Percentiles rank a stretch among this genome's conserved stretches.
Evolutionary conservation across 208 protist species (phyloP).

Genomic region (Giardia muris): DNA sequence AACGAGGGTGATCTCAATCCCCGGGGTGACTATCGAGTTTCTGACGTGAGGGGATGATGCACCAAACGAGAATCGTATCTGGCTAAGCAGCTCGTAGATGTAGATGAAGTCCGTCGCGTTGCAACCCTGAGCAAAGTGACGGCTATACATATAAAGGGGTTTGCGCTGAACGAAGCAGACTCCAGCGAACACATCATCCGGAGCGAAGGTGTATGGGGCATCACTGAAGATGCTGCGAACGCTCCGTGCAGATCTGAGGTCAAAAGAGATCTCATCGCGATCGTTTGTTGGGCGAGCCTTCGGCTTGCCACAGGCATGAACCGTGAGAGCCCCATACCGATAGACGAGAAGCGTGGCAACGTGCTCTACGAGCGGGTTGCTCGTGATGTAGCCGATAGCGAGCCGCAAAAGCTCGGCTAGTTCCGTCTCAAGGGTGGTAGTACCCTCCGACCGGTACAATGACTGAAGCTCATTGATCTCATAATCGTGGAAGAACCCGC

Average conservation of each 20-base stretch:
- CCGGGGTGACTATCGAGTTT: neutral
- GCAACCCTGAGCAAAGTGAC: neutral
- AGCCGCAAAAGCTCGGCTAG: too few relatives aligned
- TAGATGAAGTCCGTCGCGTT: neutral
- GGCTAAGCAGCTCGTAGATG: neutral
- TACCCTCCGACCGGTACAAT: too few relatives aligned
- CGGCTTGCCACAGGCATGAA: neutral
- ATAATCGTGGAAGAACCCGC: too few relatives aligned
- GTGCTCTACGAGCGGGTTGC: neutral
- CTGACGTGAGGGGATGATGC: too few relatives aligned
- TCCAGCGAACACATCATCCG: neutral
- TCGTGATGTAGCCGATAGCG: too few relatives aligned
- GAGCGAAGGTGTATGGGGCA: neutral
- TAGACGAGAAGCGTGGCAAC: neutral
- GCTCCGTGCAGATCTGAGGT: neutral
- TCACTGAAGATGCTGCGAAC: neutral
- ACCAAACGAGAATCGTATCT: too few relatives aligned
- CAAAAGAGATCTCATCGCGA: neutral
- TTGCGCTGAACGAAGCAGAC: neutral
- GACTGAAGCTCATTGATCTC: too few relatives aligned
- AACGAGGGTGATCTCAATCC: neutral
- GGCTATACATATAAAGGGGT: neutral
- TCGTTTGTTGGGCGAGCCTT: neutral
- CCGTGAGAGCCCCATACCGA: neutral
- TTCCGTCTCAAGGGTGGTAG: too few relatives aligned